Percentiles rank a stretch among this genome's conserved stretches.
Evolutionary conservation across 2,329 filamentous ascomycete genomes (phyloP).

Genomic region (Huntiella moniliformis): DNA sequence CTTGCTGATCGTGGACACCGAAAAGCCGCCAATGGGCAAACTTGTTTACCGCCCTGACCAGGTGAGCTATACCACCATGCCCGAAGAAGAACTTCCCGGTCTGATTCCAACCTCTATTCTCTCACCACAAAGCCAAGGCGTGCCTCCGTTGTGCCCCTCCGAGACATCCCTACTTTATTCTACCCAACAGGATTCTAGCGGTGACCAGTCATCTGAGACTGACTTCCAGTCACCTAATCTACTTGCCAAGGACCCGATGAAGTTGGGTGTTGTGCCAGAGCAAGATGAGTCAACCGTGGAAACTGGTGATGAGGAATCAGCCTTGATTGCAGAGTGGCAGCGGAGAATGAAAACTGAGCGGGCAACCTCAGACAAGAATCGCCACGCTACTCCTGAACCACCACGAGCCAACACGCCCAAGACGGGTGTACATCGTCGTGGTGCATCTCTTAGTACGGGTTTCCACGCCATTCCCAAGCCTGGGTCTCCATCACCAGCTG

Average conservation of each 20-base stretch:
- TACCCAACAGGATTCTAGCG: not conserved
- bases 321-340: conserved; percentile 4
- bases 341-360: not conserved
- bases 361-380: not conserved
- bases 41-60: conserved; percentile 18
- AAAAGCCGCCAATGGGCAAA: conserved; percentile 24
- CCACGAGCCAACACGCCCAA: not conserved
- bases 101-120: conserved; percentile 7
- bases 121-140: not conserved
- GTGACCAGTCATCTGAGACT: conserved; percentile 2
- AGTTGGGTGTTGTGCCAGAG: conserved; percentile 10
- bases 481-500: not conserved
- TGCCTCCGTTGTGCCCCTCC: not conserved
- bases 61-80: not conserved
- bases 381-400: not conserved
- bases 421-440: not conserved
- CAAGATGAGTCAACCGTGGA: conserved; percentile 8
- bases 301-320: conserved; percentile 4
- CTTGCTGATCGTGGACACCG: conserved; percentile 49
- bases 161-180: not conserved
- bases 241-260: conserved; percentile 6
- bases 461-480: not conserved
- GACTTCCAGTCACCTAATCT: conserved; percentile 3
- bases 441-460: conserved; percentile 4
- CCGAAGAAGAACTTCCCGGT: conserved; percentile 5